phyloP scores from a whole-genome alignment of 495 filamentous ascomycete genomes.

The Patellaria atrata region DNA sequence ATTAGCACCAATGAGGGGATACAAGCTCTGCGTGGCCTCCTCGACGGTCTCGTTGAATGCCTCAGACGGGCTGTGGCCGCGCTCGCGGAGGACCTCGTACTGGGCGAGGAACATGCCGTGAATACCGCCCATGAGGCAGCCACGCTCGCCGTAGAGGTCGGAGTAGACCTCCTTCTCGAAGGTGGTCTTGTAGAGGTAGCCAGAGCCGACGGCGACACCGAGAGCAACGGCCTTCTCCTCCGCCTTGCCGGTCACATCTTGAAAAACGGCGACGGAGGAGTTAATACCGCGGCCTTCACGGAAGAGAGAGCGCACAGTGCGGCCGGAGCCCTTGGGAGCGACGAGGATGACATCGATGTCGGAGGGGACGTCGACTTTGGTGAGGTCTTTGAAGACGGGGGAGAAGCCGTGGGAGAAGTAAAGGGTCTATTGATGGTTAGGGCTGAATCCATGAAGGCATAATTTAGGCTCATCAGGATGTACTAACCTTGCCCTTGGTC shows the following conservation, averaged over 20 bases:
- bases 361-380: slow-evolving; percentile 90
- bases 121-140: slow-evolving; percentile 99
- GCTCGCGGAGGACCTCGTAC: slow-evolving; percentile 98
- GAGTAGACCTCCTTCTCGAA: slow-evolving; percentile 99
- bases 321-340: slow-evolving; percentile 96
- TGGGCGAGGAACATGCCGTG: slow-evolving; percentile 99
- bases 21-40: slow-evolving; percentile 94
- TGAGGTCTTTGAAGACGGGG: slow-evolving; percentile 97
- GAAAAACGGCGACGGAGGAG: slow-evolving; percentile 95
- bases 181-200: slow-evolving; percentile 99
- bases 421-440: slow-evolving; percentile 58
- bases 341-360: slow-evolving; percentile 99
- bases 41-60: slow-evolving; percentile 99
- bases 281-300: slow-evolving; percentile 97
- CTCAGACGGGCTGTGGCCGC: slow-evolving; percentile 91
- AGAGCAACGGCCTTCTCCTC: slow-evolving; percentile 97
- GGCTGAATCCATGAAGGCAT: background rate
- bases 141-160: slow-evolving; percentile 97
- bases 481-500: slow-evolving; percentile 83
- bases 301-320: slow-evolving; percentile 96
- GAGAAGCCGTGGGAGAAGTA: slow-evolving; percentile 99
- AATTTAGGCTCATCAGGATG: slow-evolving; percentile 5
- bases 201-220: slow-evolving; percentile 87
- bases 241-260: slow-evolving; percentile 94
- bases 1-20: slow-evolving; percentile 88